Evolutionary conservation across 2,329 filamentous ascomycete genomes (phyloP).

Genomic region (Colletotrichum spinosum): DNA sequence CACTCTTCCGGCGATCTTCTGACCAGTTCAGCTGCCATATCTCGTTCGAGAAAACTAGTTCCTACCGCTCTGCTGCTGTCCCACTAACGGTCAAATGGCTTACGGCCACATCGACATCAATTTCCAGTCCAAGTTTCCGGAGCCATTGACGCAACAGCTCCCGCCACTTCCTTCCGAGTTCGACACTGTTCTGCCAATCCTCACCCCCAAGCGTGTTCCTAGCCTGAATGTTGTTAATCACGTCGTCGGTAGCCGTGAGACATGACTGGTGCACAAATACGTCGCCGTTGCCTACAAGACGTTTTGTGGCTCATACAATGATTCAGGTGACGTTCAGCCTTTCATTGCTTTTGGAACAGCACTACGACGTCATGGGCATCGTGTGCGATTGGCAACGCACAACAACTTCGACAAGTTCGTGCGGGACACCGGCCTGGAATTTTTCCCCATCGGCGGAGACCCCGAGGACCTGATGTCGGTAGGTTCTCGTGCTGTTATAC

Average conservation of each 20-base stretch:
- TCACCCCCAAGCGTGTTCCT: neutral
- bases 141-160: conserved; percentile 9
- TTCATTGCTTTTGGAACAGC: conserved; percentile 60
- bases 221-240: conserved; percentile 37
- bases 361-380: conserved; percentile 54
- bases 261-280: neutral
- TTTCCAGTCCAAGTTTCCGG: neutral
- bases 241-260: conserved; percentile 38
- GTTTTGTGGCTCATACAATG: neutral
- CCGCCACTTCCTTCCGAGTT: neutral
- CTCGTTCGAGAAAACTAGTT: neutral
- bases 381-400: conserved; percentile 59
- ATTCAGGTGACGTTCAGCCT: conserved; percentile 59
- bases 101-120: neutral
- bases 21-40: neutral
- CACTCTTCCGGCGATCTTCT: too few relatives aligned
- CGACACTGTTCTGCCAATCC: neutral
- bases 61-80: neutral
- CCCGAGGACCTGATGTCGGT: conserved; percentile 39
- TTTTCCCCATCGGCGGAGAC: conserved; percentile 36
- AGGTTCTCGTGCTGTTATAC: conserved; percentile 42
- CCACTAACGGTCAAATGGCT: neutral
- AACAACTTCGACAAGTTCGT: conserved; percentile 64
- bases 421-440: conserved; percentile 50
- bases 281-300: neutral